phyloP scores from a whole-genome alignment of 1,284 basidiomycete species.

The Athelia sp. region DNA sequence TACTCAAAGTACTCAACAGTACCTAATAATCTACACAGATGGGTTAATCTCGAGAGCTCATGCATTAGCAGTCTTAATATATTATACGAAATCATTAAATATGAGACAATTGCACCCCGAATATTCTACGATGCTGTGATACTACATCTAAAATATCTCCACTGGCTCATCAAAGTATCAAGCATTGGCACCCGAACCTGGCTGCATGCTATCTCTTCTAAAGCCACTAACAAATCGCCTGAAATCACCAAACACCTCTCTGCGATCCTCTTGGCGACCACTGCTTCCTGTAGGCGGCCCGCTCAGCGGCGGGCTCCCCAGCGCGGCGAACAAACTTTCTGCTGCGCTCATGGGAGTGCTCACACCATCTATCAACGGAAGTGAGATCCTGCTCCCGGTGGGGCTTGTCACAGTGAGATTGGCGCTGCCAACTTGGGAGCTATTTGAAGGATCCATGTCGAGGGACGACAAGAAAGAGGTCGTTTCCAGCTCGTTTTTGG shows the following conservation, averaged over 20 bases:
- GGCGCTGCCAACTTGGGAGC: conserved; percentile 32
- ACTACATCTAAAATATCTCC: no score
- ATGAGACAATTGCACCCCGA: no score
- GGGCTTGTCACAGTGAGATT: conserved; percentile 47
- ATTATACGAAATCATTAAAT: no score
- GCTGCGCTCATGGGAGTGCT: conserved; percentile 20
- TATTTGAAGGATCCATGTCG: conserved; percentile 83
- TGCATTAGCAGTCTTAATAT: no score
- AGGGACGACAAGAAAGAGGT: conserved; percentile 88
- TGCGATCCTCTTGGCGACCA: conserved; percentile 42
- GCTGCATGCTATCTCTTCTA: conserved; percentile 55
- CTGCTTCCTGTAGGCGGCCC: conserved; percentile 50
- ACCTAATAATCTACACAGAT: no score
- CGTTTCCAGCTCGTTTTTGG: conserved; percentile 78
- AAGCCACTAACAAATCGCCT: conserved; percentile 79
- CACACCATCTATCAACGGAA: conserved; percentile 33
- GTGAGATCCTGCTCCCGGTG: conserved; percentile 48
- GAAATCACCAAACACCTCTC: conserved; percentile 83
- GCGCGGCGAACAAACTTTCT: conserved; percentile 51
- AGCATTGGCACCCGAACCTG: conserved; percentile 8
- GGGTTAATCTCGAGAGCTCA: no score
- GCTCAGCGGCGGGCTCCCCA: conserved; percentile 54
- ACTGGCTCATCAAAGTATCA: no score
- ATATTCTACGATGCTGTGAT: no score
- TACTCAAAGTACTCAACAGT: no score